These are phyloP conservation scores for Pseudocercospora vitis DNA, from an alignment of 2,329 filamentous ascomycete species.

Conservation along the genomic window DNA sequence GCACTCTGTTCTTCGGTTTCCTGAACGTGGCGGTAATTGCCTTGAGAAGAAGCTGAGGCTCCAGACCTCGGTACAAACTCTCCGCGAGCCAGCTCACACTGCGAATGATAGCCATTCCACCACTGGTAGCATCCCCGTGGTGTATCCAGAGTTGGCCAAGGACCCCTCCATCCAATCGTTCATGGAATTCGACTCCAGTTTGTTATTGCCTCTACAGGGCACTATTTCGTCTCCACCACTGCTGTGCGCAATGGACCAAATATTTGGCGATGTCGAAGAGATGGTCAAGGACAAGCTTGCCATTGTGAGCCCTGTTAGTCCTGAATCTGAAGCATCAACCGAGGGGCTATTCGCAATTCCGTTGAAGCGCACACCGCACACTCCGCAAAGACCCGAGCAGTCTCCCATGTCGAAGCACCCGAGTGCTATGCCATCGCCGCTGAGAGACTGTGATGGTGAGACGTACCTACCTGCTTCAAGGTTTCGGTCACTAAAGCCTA, in stretches of 20 bases:
- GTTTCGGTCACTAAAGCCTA: constrained; percentile 23
- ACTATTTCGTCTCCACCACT: constrained; percentile 2
- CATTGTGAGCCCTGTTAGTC: not conserved
- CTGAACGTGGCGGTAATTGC: constrained; percentile 7
- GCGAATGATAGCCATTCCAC: constrained; percentile 17
- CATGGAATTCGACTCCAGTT: constrained; percentile 11
- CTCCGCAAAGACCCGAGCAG: not conserved
- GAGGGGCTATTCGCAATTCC: constrained; percentile 19
- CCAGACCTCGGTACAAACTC: not conserved
- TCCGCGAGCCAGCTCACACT: constrained; percentile 7
- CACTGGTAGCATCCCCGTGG: constrained; percentile 21
- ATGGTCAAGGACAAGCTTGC: not conserved
- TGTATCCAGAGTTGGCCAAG: constrained; percentile 28
- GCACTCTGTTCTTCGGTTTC: constrained; percentile 4
- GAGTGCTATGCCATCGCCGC: constrained; percentile 34
- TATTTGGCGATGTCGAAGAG: constrained; percentile 13
- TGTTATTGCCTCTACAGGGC: not conserved
- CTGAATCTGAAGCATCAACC: constrained; percentile 9
- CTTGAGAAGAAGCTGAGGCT: constrained; percentile 2
- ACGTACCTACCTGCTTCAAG: constrained; percentile 21
- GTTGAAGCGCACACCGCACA: constrained; percentile 8
- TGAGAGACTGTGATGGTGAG: constrained; percentile 21
- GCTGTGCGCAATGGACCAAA: constrained; percentile 2
- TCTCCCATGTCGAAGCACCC: constrained; percentile 28
- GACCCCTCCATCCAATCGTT: constrained; percentile 26